Percentiles rank a stretch among this genome's conserved stretches.
These are phyloP conservation scores for Ramularia endophylla DNA, from an alignment of 2,329 filamentous ascomycete genomes.

Conservation along the genomic window DNA sequence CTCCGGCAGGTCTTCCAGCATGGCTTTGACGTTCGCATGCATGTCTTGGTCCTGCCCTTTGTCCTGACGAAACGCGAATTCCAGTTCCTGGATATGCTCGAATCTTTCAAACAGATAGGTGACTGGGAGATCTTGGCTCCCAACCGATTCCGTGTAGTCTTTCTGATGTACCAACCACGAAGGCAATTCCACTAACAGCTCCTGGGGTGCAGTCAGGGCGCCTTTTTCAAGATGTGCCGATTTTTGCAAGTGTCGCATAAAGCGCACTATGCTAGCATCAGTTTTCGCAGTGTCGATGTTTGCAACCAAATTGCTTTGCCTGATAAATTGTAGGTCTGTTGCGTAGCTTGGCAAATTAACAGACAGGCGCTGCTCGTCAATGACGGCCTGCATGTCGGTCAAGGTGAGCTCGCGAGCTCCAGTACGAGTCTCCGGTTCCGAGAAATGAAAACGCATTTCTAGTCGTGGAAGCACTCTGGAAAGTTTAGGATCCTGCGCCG, in stretches of 20 bases:
- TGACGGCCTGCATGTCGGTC: slow-evolving; percentile 10
- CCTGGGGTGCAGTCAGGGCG: slow-evolving; percentile 13
- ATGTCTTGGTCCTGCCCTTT: not conserved
- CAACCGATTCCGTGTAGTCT: not conserved
- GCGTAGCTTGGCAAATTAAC: slow-evolving; percentile 17
- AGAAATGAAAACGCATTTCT: slow-evolving; percentile 14
- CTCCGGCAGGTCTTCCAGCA: slow-evolving; percentile 2
- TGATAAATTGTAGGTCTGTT: slow-evolving; percentile 20
- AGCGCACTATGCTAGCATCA: slow-evolving; percentile 14
- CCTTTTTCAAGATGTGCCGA: slow-evolving; percentile 12
- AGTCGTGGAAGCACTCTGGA: slow-evolving; percentile 8
- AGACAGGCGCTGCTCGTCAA: slow-evolving; percentile 13
- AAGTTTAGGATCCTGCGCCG: not conserved
- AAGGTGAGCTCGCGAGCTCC: slow-evolving; percentile 5
- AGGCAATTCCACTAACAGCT: slow-evolving; percentile 19
- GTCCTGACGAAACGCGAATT: slow-evolving; percentile 8
- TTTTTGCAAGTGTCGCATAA: slow-evolving; percentile 14
- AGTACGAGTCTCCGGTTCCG: not conserved
- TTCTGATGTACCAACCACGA: slow-evolving; percentile 8
- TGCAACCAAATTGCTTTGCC: slow-evolving; percentile 8
- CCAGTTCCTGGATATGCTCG: slow-evolving; percentile 20
- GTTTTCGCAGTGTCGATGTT: slow-evolving; percentile 1
- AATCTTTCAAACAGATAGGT: slow-evolving; percentile 26
- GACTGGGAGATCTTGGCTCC: slow-evolving; percentile 7
- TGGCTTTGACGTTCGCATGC: slow-evolving; percentile 3